Base-by-base conservation (phyloP, 768 basidiomycete genomes). In the Leccinum broughii region DNA sequence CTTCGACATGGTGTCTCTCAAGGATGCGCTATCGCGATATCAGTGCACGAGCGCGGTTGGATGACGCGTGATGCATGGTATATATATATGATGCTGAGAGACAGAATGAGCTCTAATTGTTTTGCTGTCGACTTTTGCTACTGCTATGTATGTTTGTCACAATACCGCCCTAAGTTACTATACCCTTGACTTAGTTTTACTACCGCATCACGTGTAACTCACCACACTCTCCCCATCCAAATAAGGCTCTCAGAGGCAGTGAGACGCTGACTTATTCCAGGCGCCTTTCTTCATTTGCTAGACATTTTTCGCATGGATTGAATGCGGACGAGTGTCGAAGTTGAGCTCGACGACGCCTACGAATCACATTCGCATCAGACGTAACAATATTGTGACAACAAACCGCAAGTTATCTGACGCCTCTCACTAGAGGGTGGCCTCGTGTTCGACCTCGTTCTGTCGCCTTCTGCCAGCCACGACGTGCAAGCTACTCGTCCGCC, bases 11-110 rank as follows among this genome's bases (percentile, higher is more conserved):
- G 11, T 59, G 10, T 63, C 71, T 30, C 59, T 72, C 51, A 65
- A 55, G 7, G 67, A 71, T 41, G 71, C 66, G 11, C 51, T 72
- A 56, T 71, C 73, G 11, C 69, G 69, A 51, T 73, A 66, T 54
- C 67, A 68, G 49, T 22, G 13, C 66, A 55, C 62, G 51, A 63
- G 61, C 37, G n/a, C 54, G 14, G 17, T 44, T 20, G 34, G 32
- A 30, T 64, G 53, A 61, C 57, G n/a, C 26, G 3, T 24, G 22
- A 14, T 26, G 49, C 49, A 46, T 46, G 20, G 6, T 20, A 46
- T 20, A 39, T 17, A 34, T 34, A 13, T 9, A 56, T 63, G 51
- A 60, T 58, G 14, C 20, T 46, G 20, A 57, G n/a, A 46, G 24
- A 35, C 9, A 53, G 51, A 28, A 26, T 49, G 10, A 22, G 28